A percentile compares a stretch with the other conserved stretches of the same genome.
Evolutionary conservation across 345 rosid species (phyloP).

Genomic region (Lepidium africanum): DNA sequence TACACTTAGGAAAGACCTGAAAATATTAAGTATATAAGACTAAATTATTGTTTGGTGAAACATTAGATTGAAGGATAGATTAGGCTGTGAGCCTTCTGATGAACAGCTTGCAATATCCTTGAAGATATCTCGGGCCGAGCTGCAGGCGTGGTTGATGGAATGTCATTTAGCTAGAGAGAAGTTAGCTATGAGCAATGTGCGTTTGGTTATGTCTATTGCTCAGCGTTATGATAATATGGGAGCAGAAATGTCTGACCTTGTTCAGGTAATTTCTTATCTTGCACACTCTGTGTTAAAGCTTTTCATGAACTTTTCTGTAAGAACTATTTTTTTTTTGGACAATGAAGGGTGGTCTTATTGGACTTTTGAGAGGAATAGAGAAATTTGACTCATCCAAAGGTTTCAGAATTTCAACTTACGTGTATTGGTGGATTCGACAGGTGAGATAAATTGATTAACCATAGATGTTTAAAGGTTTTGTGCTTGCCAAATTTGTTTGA

Average conservation of each 20-base stretch:
- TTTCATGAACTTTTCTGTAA: neutral
- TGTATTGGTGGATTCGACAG: conserved; percentile 99
- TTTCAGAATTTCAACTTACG: conserved; percentile 85
- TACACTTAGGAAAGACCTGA: neutral
- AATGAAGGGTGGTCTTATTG: conserved; percentile 88
- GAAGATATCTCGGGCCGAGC: conserved; percentile 64
- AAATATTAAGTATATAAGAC: neutral
- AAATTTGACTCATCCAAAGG: conserved; percentile 94
- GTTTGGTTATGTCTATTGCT: conserved; percentile 93
- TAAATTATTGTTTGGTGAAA: conserved; percentile 17
- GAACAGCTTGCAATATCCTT: conserved; percentile 76
- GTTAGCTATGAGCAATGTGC: conserved; percentile 95
- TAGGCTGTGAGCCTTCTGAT: conserved; percentile 87
- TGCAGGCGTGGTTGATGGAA: conserved; percentile 59
- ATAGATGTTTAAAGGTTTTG: neutral
- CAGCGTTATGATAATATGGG: conserved; percentile 86
- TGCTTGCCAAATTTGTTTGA: neutral
- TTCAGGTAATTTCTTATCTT: conserved; percentile 54
- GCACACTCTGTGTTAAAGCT: neutral
- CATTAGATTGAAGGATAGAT: conserved; percentile 64
- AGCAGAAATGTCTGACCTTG: conserved; percentile 92
- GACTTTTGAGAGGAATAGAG: conserved; percentile 89
- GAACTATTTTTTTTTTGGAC: neutral
- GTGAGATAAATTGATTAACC: conserved; percentile 27
- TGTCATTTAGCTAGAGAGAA: conserved; percentile 83